Conservation (phyloP, 805 yeast species). For the Hanseniaspora pseudoguilliermondii region DNA sequence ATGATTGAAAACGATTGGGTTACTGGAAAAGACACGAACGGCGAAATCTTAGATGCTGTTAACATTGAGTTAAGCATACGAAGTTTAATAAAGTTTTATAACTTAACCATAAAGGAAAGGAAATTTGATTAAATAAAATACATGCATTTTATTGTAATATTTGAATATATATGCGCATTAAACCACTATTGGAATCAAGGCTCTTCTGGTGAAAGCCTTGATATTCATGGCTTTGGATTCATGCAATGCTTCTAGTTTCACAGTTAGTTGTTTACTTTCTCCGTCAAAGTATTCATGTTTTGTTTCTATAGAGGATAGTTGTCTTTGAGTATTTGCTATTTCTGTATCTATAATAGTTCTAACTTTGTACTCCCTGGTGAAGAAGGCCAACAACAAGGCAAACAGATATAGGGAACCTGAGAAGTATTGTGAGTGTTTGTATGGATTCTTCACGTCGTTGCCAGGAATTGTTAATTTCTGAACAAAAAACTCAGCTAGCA, state of each 20-base stretch:
- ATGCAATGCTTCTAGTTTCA: constrained; percentile 14
- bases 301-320: background rate
- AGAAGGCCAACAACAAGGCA: constrained; percentile 32
- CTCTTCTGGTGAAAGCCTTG: constrained; percentile 20
- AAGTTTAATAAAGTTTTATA: constrained; percentile 65
- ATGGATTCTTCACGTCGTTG: constrained; percentile 30
- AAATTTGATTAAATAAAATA: background rate
- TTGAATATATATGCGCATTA: constrained; percentile 8
- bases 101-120: constrained; percentile 21
- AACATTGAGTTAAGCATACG: constrained; percentile 79
- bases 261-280: background rate
- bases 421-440: constrained; percentile 47
- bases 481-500: constrained; percentile 44
- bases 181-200: constrained; percentile 21
- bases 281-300: background rate
- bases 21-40: constrained; percentile 64
- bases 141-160: background rate
- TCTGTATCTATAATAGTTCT: constrained; percentile 27
- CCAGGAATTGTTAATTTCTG: constrained; percentile 32
- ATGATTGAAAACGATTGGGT: constrained; percentile 73
- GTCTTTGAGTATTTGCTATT: background rate
- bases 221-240: constrained; percentile 17
- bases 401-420: constrained; percentile 40
- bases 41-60: constrained; percentile 60
- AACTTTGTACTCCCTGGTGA: constrained; percentile 43